Base-by-base conservation (phyloP, 1,284 basidiomycete species). In the Moesziomyces parantarcticus region DNA sequence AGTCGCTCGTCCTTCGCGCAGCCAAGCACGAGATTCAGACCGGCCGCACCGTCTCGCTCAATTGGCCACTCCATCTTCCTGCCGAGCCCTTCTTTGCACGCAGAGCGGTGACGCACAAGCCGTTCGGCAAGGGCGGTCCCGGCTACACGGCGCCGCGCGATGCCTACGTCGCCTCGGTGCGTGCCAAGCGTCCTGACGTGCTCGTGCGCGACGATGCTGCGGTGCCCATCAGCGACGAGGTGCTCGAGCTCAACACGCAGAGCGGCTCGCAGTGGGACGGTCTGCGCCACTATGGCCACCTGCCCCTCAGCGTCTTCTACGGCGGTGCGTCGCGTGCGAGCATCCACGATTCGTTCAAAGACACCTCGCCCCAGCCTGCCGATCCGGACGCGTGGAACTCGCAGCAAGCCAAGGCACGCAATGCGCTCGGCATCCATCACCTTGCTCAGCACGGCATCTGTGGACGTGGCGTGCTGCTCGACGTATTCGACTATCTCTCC, bases 191-290 rank as follows among this genome's bases (percentile, higher is more conserved):
- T 14, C 53, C 53, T 2, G 58, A 67, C 43, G 58, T 76, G 2
- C 16, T 56, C 22, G 61, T 61, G 20, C n/a, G 39, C 3, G 50
- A 59, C 10, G 61, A 74, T 22, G n/a, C 50, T 16, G 63, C 57
- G 16, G 61, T 70, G 25, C 62, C 66, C 16, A 42, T 79, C 23
- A 65, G 48, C 21, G 81, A 83, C 22, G 85, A 85, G 52, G 50
- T 75, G 36, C 59, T 85, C 10, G 53, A 78, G 14, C 68, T 91
- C 89, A 91, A 92, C 69, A 89, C 90, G 0, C 90, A 91, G 85
- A 90, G 89, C 0, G 90, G 90, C 23, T 87, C 89, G 4, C 91
- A 92, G 70, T 91, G 90, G 90, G 91, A 91, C 73, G 89, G 90
- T 4, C 79, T 84, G 49, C 61, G 81, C 5, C 84, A 85, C 67